A percentile compares a stretch with the other conserved stretches of the same genome.
Conservation (phyloP, 176 grass and related monocot species). For the Poa annua region DNA sequence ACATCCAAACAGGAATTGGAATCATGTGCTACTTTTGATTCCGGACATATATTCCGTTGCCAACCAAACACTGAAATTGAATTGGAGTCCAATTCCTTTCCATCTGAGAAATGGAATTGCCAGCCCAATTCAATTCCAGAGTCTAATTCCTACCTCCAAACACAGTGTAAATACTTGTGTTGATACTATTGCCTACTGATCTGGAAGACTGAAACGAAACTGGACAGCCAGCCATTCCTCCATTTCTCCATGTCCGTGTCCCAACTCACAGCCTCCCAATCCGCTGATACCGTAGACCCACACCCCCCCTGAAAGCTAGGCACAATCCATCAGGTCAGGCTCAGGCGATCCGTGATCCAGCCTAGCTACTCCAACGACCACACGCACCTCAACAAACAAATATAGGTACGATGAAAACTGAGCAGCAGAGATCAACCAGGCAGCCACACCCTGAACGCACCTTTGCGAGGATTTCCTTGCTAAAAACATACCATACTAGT, state of each 20-base stretch:
- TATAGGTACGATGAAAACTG: background rate
- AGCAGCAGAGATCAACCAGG: background rate
- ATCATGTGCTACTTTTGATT: no score
- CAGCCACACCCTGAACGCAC: background rate
- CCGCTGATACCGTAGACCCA: background rate
- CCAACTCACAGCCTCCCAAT: background rate
- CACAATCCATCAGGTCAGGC: slow-evolving; percentile 3
- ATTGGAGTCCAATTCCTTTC: no score
- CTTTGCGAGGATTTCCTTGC: background rate
- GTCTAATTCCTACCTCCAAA: no score
- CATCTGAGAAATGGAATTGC: no score
- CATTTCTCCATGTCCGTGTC: background rate
- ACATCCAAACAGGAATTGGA: no score
- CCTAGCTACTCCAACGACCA: background rate
- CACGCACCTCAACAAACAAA: background rate
- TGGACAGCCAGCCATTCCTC: no score
- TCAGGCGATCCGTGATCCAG: slow-evolving; percentile 13
- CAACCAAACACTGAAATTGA: no score
- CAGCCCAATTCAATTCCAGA: no score
- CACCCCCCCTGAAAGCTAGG: background rate
- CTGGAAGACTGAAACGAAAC: no score
- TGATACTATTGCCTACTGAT: no score
- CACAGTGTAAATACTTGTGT: no score
- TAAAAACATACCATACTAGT: background rate
- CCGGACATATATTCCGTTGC: no score